Conservation (phyloP, 2,329 filamentous ascomycete genomes). For the Diplodia corticola region DNA sequence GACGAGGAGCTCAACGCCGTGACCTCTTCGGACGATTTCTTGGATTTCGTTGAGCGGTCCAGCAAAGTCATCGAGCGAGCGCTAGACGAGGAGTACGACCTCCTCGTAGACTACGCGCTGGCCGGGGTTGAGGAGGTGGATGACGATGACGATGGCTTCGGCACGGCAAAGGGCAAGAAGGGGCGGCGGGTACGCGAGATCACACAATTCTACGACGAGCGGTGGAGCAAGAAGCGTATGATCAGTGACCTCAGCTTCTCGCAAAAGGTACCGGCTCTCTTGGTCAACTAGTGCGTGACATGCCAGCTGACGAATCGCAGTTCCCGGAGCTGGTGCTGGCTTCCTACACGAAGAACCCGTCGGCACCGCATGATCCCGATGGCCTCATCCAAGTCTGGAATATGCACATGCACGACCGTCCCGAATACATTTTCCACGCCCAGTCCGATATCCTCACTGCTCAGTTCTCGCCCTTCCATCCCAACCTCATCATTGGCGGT, state of each 20-base stretch:
- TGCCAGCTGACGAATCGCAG: slow-evolving; percentile 39
- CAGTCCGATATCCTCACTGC: slow-evolving; percentile 94
- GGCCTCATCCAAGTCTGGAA: slow-evolving; percentile 98
- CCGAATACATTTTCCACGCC: slow-evolving; percentile 95
- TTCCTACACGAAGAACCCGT: slow-evolving; percentile 95
- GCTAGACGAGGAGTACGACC: slow-evolving; percentile 86
- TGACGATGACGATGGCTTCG: slow-evolving; percentile 74
- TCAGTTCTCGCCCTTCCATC: slow-evolving; percentile 98
- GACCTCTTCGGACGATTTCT: slow-evolving; percentile 87
- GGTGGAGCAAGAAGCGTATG: slow-evolving; percentile 97
- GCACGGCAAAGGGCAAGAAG: slow-evolving; percentile 69
- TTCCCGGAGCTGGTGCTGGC: slow-evolving; percentile 91
- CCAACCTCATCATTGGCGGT: slow-evolving; percentile 91
- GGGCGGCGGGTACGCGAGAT: slow-evolving; percentile 80
- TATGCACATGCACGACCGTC: slow-evolving; percentile 86
- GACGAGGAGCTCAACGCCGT: slow-evolving; percentile 87
- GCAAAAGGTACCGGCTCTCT: slow-evolving; percentile 61
- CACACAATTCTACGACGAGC: slow-evolving; percentile 89
- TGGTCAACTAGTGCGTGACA: too few relatives aligned
- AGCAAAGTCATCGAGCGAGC: slow-evolving; percentile 97
- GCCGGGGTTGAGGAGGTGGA: slow-evolving; percentile 74
- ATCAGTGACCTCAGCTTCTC: slow-evolving; percentile 95
- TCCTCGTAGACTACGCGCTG: slow-evolving; percentile 89
- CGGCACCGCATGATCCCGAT: slow-evolving; percentile 89
- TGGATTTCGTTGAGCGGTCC: slow-evolving; percentile 91